These are phyloP conservation scores for Colletotrichum sp. DNA, from an alignment of 2,329 filamentous ascomycete species.

Conservation along the genomic window DNA sequence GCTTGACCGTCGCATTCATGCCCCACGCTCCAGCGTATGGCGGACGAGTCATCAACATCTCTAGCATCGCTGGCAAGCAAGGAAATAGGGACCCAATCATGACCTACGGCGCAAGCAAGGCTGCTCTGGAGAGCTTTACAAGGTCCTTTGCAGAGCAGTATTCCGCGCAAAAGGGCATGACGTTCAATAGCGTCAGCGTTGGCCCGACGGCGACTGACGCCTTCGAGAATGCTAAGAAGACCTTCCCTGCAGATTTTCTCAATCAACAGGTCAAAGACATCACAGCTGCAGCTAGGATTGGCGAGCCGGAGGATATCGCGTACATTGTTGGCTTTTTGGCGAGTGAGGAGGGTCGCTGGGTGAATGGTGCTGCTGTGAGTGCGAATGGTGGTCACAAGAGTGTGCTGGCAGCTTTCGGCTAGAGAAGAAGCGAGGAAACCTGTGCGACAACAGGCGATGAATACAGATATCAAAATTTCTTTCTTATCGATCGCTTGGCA, in stretches of 20 bases:
- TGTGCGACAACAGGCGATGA: neutral
- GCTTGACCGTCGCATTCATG: slow-evolving; percentile 32
- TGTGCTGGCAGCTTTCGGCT: neutral
- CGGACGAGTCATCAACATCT: slow-evolving; percentile 38
- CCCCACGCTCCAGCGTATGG: slow-evolving; percentile 30
- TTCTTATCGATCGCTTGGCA: neutral
- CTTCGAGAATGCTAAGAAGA: neutral
- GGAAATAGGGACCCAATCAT: neutral
- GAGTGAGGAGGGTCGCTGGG: slow-evolving; percentile 9
- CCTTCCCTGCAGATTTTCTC: neutral
- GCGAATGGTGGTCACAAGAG: slow-evolving; percentile 2
- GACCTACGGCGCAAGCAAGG: slow-evolving; percentile 37
- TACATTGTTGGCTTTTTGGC: slow-evolving; percentile 9
- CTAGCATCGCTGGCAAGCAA: slow-evolving; percentile 26
- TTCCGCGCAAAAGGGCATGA: slow-evolving; percentile 28
- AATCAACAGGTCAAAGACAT: neutral
- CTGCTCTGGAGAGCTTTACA: slow-evolving; percentile 31
- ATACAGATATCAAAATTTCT: neutral
- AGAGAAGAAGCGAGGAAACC: neutral
- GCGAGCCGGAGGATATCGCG: neutral
- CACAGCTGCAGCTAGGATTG: neutral
- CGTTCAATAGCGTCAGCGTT: slow-evolving; percentile 35
- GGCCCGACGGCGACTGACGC: slow-evolving; percentile 28
- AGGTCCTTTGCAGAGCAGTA: slow-evolving; percentile 34
- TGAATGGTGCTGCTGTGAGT: neutral